A percentile compares a stretch with the other conserved stretches of the same genome.
These are phyloP conservation scores for Cucurbitaria berberidis DNA, from an alignment of 2,329 filamentous ascomycete genomes.

Conservation along the genomic window DNA sequence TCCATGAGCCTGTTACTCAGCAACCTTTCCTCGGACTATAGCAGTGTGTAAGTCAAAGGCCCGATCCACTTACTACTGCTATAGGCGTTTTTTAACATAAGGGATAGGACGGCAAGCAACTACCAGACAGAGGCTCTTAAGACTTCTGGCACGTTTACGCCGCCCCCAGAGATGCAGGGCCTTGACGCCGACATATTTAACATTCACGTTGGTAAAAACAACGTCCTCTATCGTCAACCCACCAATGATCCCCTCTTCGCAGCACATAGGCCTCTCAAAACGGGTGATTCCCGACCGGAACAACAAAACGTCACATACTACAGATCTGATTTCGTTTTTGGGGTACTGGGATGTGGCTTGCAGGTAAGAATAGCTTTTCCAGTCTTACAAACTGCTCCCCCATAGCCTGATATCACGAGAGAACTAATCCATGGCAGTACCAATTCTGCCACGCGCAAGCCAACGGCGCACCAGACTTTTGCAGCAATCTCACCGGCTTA, in stretches of 20 bases:
- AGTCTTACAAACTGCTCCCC: too few relatives aligned
- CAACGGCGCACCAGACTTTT: too few relatives aligned
- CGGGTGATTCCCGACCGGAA: not conserved
- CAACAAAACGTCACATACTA: not conserved
- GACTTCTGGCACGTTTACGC: not conserved
- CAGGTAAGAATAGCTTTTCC: too few relatives aligned
- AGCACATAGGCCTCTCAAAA: not conserved
- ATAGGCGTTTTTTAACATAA: too few relatives aligned
- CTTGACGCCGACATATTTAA: not conserved
- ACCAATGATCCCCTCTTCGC: not conserved
- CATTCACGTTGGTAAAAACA: not conserved
- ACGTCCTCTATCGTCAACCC: not conserved
- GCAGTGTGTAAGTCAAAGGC: too few relatives aligned
- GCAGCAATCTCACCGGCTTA: not conserved
- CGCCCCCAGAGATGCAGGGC: not conserved
- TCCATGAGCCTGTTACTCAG: too few relatives aligned
- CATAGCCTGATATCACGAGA: too few relatives aligned
- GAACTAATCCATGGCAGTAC: too few relatives aligned
- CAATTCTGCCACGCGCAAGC: too few relatives aligned
- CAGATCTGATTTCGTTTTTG: not conserved
- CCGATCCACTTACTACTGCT: too few relatives aligned
- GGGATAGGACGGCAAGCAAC: not conserved
- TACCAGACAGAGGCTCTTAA: not conserved
- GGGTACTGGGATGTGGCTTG: too few relatives aligned
- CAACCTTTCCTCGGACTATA: too few relatives aligned